A percentile compares a stretch with the other conserved stretches of the same genome.
Conservation (phyloP, 148 eudicot genomes). For the Rhododendron molle region DNA sequence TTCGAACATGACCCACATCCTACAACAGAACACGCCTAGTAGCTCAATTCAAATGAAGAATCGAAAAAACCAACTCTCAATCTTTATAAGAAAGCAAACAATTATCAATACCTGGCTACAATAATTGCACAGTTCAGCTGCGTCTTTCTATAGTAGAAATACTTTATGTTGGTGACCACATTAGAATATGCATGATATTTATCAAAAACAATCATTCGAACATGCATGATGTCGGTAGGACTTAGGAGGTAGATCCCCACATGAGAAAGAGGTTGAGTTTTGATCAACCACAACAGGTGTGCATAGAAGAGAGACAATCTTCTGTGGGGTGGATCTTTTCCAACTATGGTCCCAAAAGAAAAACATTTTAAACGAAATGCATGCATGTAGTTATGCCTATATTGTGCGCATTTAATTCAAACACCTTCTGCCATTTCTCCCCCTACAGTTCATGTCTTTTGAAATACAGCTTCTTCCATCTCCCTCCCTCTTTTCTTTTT, state of each 20-base stretch:
- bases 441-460: neutral
- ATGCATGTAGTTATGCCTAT: neutral
- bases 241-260: neutral
- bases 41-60: neutral
- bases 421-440: neutral
- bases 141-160: neutral
- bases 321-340: neutral
- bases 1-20: slow-evolving; percentile 78
- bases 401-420: neutral
- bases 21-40: slow-evolving; percentile 20
- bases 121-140: neutral
- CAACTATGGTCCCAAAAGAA: neutral
- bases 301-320: neutral
- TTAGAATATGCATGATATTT: neutral
- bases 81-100: neutral
- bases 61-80: neutral
- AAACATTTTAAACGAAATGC: neutral
- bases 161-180: neutral
- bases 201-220: neutral
- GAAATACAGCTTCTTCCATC: neutral
- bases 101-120: neutral
- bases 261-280: neutral
- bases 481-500: neutral
- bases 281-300: neutral
- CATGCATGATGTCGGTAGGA: neutral